Conservation (phyloP, 768 basidiomycete genomes). For the Guyanaporus albipodus region DNA sequence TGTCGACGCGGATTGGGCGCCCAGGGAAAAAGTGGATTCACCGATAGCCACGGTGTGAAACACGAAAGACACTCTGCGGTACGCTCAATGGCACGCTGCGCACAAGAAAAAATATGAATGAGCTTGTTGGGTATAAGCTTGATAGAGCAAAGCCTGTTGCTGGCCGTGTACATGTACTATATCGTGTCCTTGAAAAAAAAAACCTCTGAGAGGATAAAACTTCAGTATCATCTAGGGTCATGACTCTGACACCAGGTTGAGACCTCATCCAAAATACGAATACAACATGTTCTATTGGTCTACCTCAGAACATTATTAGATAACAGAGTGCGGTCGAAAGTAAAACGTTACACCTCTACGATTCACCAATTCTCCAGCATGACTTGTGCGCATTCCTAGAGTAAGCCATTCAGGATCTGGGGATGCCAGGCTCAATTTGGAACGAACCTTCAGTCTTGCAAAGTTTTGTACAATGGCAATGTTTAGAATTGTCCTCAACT, state of each 20-base stretch:
- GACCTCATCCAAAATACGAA: not conserved
- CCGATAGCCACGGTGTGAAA: not conserved
- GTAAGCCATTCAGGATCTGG: not conserved
- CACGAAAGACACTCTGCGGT: too few relatives aligned
- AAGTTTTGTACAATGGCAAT: constrained; percentile 74
- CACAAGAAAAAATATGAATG: too few relatives aligned
- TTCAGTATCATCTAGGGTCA: too few relatives aligned
- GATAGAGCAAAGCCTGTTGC: too few relatives aligned
- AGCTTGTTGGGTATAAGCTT: too few relatives aligned
- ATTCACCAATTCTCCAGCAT: constrained; percentile 36
- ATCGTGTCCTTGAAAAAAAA: too few relatives aligned
- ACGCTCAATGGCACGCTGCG: not conserved
- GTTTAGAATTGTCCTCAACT: constrained; percentile 78
- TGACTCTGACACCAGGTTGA: too few relatives aligned
- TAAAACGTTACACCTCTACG: not conserved
- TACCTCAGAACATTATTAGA: not conserved
- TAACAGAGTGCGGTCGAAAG: not conserved
- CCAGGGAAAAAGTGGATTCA: not conserved
- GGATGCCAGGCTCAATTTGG: not conserved
- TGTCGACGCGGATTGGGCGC: not conserved
- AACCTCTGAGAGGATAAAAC: too few relatives aligned
- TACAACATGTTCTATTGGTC: too few relatives aligned
- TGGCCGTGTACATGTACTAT: too few relatives aligned
- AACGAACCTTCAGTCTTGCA: constrained; percentile 57
- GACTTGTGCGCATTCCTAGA: constrained; percentile 39